Percentiles rank a stretch among this genome's conserved stretches.
These are phyloP conservation scores for Fraxinus xanthoxyloides DNA, from an alignment of 305 asterid genomes.

Conservation along the genomic window DNA sequence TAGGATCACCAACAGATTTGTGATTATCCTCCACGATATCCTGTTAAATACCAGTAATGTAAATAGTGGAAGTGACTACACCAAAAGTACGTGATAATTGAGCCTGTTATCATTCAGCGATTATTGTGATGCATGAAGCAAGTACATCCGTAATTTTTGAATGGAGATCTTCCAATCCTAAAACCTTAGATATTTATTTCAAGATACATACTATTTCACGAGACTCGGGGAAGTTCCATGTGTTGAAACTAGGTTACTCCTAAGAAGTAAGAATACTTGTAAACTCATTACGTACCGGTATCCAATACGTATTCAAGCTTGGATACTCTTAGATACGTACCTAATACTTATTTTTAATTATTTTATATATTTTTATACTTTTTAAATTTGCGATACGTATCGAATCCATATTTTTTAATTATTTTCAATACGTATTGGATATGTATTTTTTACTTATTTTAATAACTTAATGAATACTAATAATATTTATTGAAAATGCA, in stretches of 20 bases:
- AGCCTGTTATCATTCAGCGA: background rate
- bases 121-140: background rate
- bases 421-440: background rate
- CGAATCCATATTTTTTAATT: too few relatives aligned
- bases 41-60: slow-evolving; percentile 31
- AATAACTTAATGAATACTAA: background rate
- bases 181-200: background rate
- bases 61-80: slow-evolving; percentile 8
- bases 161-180: background rate
- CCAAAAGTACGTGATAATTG: slow-evolving; percentile 6
- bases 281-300: background rate
- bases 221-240: background rate
- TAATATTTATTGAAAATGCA: too few relatives aligned
- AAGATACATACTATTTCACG: background rate
- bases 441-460: too few relatives aligned
- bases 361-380: background rate
- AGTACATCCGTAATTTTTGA: background rate
- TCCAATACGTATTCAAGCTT: background rate
- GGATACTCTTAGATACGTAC: background rate
- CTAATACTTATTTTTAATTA: background rate
- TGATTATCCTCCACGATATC: slow-evolving; percentile 48
- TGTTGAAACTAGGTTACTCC: slow-evolving; percentile 2
- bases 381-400: too few relatives aligned
- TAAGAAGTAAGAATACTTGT: background rate
- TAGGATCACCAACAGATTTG: slow-evolving; percentile 42